Evolutionary conservation across 2,329 filamentous ascomycete genomes (phyloP).

Genomic region (Alternaria postmessia): DNA sequence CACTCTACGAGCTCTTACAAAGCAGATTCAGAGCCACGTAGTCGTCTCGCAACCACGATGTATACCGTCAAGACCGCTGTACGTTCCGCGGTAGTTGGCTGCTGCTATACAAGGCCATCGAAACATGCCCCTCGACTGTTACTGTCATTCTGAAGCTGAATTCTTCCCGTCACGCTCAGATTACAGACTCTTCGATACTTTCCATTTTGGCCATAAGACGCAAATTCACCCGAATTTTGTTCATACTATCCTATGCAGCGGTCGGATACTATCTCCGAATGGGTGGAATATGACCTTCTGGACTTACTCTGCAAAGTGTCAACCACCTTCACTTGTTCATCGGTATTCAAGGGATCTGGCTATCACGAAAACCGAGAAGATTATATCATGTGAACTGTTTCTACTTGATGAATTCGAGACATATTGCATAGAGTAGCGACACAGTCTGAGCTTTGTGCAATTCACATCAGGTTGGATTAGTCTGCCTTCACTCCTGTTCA

Average conservation of each 20-base stretch:
- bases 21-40: slow-evolving; percentile 17
- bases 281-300: not conserved
- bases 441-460: too few species aligned
- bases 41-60: slow-evolving; percentile 10
- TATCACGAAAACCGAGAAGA: too few species aligned
- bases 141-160: not conserved
- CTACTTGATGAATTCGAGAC: too few species aligned
- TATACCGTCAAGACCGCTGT: slow-evolving; percentile 23
- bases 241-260: not conserved
- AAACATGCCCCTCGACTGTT: slow-evolving; percentile 19
- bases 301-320: not conserved
- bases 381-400: too few species aligned
- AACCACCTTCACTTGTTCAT: too few species aligned
- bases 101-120: slow-evolving; percentile 22
- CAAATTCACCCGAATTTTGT: not conserved
- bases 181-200: not conserved
- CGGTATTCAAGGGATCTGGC: too few species aligned
- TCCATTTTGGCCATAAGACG: not conserved
- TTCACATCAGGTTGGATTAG: too few species aligned
- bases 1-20: slow-evolving; percentile 20
- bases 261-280: not conserved
- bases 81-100: slow-evolving; percentile 29
- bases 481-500: too few species aligned
- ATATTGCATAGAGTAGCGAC: too few species aligned
- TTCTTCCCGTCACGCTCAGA: not conserved